Evolutionary conservation across 2,329 filamentous ascomycete genomes (phyloP), one percentile per base, ranked within the genome.

Genomic region (Calonectria hongkongensis): DNA sequence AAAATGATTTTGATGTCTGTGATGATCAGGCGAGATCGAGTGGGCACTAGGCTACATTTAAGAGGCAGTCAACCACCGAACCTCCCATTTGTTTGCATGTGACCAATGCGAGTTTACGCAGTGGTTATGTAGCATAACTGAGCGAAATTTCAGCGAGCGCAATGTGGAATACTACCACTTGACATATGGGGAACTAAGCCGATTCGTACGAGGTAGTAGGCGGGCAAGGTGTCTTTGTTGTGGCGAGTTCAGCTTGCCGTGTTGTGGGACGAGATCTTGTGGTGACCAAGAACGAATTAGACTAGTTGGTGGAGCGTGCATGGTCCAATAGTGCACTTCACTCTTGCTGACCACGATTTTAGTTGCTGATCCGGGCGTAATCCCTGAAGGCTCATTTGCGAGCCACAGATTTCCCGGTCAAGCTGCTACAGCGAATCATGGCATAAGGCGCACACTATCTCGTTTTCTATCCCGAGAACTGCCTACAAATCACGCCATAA

Each of bases 1-100:
- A 21, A 41, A 21, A 10, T n/a, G 8, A 16, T n/a, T 15, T 60
- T 41, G 10, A 15, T 63, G 39, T 25, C 25, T 9, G 18, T 12
- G 16, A 16, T 25, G 13, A n/a, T 30, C 7, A 18, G 58, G 18
- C 8, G 3, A 2, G 21, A 27, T 25, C 4, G n/a, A 33, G 27
- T 13, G 50, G 65, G 50, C 18, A 4, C 28, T 18, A 15, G 18
- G 18, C 36, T 47, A 27, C 18, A 58, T 67, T 67, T 67, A 67
- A 33, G 18, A 12, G 8, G 15, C 33, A n/a, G 33, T 18, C 33
- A 21, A n/a, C 16, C 21, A 25, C 10, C 18, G 4, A 15, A 13
- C n/a, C n/a, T 25, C 13, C 25, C 54, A 25, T 21, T 25, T 41
- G 54, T 21, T 25, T 41, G 54, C 36, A 39, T 21, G 13, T 7